Evolutionary conservation across 148 eudicot genomes (phyloP).

Genomic region (Fagopyrum homotropicum): DNA sequence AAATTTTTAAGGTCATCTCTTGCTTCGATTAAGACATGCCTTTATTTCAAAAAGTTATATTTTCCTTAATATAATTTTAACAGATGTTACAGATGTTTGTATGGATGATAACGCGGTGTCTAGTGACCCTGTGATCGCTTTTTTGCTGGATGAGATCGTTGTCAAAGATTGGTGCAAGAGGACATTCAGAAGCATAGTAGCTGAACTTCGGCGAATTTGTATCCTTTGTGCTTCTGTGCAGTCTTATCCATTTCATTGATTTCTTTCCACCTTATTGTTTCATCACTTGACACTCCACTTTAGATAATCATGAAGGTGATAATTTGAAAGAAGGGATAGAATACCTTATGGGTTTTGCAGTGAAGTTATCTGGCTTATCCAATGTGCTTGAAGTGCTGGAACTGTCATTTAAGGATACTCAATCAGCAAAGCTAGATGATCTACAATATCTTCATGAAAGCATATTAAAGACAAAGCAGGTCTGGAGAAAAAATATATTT

Average conservation of each 20-base stretch:
- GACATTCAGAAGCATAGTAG: constrained; percentile 47
- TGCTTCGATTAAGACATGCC: background rate
- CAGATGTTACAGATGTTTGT: constrained; percentile 97
- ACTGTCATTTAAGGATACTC: constrained; percentile 68
- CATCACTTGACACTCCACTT: constrained; percentile 36
- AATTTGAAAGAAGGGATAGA: constrained; percentile 48
- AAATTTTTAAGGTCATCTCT: background rate
- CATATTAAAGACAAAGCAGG: constrained; percentile 92
- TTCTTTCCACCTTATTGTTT: background rate
- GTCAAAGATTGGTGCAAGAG: constrained; percentile 98
- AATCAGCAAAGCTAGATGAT: constrained; percentile 82
- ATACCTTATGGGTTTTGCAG: constrained; percentile 45
- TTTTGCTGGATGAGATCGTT: constrained; percentile 94
- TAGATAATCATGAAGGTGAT: constrained; percentile 45
- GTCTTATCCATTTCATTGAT: constrained; percentile 1
- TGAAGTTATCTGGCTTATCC: constrained; percentile 58
- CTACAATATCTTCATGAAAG: constrained; percentile 72
- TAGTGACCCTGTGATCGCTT: constrained; percentile 89
- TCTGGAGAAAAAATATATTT: constrained; percentile 12
- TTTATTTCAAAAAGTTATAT: constrained; percentile 13
- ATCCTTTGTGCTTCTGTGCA: constrained; percentile 36
- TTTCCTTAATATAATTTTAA: constrained; percentile 45
- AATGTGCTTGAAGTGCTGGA: constrained; percentile 83
- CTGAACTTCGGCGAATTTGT: constrained; percentile 63
- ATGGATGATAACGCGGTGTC: constrained; percentile 99